Percentiles rank a stretch among this genome's conserved stretches.
Conservation (phyloP, 2,329 filamentous ascomycete species). For the Phoma sp. region DNA sequence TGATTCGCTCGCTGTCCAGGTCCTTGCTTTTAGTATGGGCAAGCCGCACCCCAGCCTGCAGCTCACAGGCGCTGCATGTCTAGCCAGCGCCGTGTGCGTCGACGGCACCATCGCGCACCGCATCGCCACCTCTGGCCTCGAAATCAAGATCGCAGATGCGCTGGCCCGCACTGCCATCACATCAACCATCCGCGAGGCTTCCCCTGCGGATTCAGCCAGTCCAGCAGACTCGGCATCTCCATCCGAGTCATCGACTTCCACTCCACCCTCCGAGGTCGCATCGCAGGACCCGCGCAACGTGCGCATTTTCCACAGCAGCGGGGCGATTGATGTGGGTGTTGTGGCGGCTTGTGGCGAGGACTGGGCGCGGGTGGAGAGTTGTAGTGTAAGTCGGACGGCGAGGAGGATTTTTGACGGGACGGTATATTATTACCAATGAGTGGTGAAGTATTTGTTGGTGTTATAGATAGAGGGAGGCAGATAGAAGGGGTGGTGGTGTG, state of each 20-base stretch:
- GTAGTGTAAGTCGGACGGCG: slow-evolving; percentile 42
- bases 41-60: slow-evolving; percentile 42
- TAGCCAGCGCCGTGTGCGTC: slow-evolving; percentile 37
- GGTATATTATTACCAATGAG: slow-evolving; percentile 31
- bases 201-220: neutral
- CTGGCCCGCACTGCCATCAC: neutral
- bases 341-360: slow-evolving; percentile 21
- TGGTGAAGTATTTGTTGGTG: too few species aligned
- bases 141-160: too few species aligned
- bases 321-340: slow-evolving; percentile 36
- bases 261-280: neutral
- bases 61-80: slow-evolving; percentile 42
- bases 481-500: neutral
- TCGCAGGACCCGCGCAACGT: slow-evolving; percentile 17
- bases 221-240: neutral
- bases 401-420: slow-evolving; percentile 40
- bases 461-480: neutral
- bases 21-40: slow-evolving; percentile 40
- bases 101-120: slow-evolving; percentile 35
- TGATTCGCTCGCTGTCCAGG: slow-evolving; percentile 23
- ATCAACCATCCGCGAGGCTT: neutral
- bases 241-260: neutral
- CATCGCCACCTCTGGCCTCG: slow-evolving; percentile 3
- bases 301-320: slow-evolving; percentile 31
- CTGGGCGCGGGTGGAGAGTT: slow-evolving; percentile 30